Conservation (phyloP, 306 rosid genomes). For the Castanospermum australe region DNA sequence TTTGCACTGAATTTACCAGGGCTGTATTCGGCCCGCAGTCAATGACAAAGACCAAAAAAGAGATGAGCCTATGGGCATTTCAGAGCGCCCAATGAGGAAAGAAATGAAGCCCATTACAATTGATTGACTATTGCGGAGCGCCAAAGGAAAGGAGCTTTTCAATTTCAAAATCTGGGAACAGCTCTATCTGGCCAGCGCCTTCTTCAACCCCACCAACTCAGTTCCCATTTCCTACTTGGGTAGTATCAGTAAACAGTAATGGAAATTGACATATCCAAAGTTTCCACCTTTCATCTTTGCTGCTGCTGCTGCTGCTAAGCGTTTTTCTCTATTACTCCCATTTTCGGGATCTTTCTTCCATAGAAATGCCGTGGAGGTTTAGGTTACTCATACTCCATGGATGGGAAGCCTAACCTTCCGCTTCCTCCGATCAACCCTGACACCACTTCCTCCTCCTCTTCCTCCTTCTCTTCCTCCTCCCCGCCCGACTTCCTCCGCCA, state of each 20-base stretch:
- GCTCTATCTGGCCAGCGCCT: too few relatives aligned
- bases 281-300: too few relatives aligned
- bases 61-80: too few relatives aligned
- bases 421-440: constrained; percentile 25
- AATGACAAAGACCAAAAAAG: too few relatives aligned
- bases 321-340: background rate
- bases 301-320: too few relatives aligned
- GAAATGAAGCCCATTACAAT: background rate
- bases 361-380: constrained; percentile 62
- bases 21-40: too few relatives aligned
- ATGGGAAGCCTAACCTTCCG: constrained; percentile 85
- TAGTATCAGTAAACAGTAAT: too few relatives aligned
- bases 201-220: too few relatives aligned
- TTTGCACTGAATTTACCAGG: too few relatives aligned
- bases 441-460: constrained; percentile 33
- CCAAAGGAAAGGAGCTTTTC: background rate
- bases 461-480: constrained; percentile 38
- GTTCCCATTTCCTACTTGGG: too few relatives aligned
- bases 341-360: background rate
- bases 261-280: too few relatives aligned
- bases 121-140: constrained; percentile 5
- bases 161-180: constrained; percentile 24
- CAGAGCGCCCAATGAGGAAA: background rate
- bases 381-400: constrained; percentile 48
- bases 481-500: constrained; percentile 55